Conservation (phyloP, 148 eudicot species). For the Nepenthes gracilis region DNA sequence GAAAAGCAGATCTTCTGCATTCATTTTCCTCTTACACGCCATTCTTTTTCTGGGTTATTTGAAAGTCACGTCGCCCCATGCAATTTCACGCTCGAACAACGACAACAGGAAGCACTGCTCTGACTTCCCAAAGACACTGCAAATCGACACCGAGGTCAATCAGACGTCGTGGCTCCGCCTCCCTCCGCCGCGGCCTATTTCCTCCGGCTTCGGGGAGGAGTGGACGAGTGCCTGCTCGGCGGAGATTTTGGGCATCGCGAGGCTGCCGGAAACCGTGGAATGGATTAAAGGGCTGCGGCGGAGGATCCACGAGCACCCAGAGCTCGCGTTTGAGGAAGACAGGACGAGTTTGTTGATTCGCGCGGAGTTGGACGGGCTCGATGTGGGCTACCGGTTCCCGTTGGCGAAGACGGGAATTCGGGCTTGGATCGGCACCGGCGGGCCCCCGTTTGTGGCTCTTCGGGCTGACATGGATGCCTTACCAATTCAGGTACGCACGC, state of each 20-base stretch:
- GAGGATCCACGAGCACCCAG: constrained; percentile 57
- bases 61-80: too few relatives aligned
- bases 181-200: too few relatives aligned
- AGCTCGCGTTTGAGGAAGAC: constrained; percentile 54
- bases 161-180: not conserved
- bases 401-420: constrained; percentile 57
- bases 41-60: too few relatives aligned
- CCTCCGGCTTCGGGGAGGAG: not conserved
- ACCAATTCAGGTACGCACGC: constrained; percentile 48
- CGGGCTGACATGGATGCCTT: constrained; percentile 89
- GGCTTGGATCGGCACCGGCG: constrained; percentile 52
- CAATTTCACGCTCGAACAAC: too few relatives aligned
- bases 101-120: too few relatives aligned
- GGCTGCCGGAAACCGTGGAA: constrained; percentile 18
- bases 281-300: constrained; percentile 46
- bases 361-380: constrained; percentile 31
- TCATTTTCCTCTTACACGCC: too few relatives aligned
- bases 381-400: constrained; percentile 33
- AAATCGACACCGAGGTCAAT: not conserved
- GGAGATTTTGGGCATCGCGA: constrained; percentile 28
- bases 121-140: too few relatives aligned
- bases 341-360: constrained; percentile 44
- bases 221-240: constrained; percentile 22
- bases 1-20: too few relatives aligned
- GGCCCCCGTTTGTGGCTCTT: constrained; percentile 67